These are phyloP conservation scores for Aspergillus coremiiformis DNA, from an alignment of 495 filamentous ascomycete genomes.

Conservation along the genomic window DNA sequence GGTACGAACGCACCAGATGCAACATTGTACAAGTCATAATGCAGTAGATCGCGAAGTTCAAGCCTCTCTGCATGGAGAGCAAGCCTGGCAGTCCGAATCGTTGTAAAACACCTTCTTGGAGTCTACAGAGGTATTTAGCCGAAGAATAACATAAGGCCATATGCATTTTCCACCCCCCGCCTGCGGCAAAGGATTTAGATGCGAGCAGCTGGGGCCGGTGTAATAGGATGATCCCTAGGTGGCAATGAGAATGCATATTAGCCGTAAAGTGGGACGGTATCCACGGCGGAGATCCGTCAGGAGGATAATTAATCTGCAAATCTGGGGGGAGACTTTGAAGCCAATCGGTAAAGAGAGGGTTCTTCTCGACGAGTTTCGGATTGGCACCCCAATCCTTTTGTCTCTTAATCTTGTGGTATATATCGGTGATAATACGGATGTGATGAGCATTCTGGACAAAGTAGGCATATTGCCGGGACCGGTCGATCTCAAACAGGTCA, in stretches of 20 bases:
- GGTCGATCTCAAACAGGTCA: conserved; percentile 69
- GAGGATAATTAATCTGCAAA: conserved; percentile 68
- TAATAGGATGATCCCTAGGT: conserved; percentile 79
- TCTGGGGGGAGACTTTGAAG: conserved; percentile 68
- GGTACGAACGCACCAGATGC: conserved; percentile 65
- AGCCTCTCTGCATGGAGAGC: conserved; percentile 87
- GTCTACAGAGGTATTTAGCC: conserved; percentile 78
- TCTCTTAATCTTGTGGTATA: conserved; percentile 71
- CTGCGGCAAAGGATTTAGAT: conserved; percentile 62
- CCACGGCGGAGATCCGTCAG: conserved; percentile 76
- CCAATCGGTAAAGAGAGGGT: conserved; percentile 68
- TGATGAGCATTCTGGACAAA: conserved; percentile 70
- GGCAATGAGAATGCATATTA: conserved; percentile 89
- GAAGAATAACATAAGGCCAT: conserved; percentile 82
- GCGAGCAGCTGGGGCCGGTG: conserved; percentile 80
- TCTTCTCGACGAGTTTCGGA: conserved; percentile 72
- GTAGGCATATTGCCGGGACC: conserved; percentile 75
- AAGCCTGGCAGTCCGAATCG: conserved; percentile 74
- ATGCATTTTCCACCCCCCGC: conserved; percentile 77
- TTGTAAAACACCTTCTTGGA: conserved; percentile 81
- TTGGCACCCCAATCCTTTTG: conserved; percentile 87
- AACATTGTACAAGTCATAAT: conserved; percentile 91
- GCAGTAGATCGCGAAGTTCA: conserved; percentile 92
- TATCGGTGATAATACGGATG: conserved; percentile 66
- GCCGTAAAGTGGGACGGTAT: conserved; percentile 84